Evolutionary conservation across 2,329 filamentous ascomycete genomes (phyloP), one percentile per base, ranked within the genome.

Genomic region (Pseudogymnoascus sp.): DNA sequence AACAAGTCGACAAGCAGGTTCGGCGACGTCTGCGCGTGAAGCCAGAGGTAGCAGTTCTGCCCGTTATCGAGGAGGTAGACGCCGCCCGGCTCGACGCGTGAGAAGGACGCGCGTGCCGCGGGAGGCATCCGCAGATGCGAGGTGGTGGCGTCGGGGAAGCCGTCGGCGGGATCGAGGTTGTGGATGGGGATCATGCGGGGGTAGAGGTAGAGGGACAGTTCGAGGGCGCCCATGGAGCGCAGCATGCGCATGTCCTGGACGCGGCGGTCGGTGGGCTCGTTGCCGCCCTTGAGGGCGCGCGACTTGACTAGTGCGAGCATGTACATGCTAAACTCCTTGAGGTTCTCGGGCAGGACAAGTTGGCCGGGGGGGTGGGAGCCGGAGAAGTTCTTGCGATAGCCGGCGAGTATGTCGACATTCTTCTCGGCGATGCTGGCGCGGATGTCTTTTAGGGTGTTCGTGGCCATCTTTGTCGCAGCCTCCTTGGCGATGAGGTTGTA

Each of bases 291-390:
- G 79, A 98, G 92, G 2, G 93, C 93, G 64, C 95, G 87, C 63
- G 86, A 93, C 76, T 99, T 99, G 73, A 96, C 78, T 67, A 98
- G 79, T 59, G 90, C 89, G 8, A 99, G 86, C 77, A 96, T 90
- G 75, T 95, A 98, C 92, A 99, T 98, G 71, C 89, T 87, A 70
- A 96, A 93, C 74, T 99, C 95, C 74, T 98, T 98, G 31, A 99
- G 83, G 68, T 93, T 90, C 77, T 99, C 95, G 0, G 95, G 95
- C 77, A 99, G 86, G 31, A 99, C 92, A 31, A 99, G 84, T 75
- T 99, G 93, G 4, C 92, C 91, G 1, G 93, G 90, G 7, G 95
- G 93, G 71, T 96, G 91, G 2, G 87, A 90, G 2, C 85, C 80
- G 4, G 91, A 89, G 70, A 95, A 95, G 76, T 96, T 89, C 78